These are phyloP conservation scores for Musa acuminata DNA, from an alignment of 176 grass and related monocot genomes.

Conservation along the genomic window DNA sequence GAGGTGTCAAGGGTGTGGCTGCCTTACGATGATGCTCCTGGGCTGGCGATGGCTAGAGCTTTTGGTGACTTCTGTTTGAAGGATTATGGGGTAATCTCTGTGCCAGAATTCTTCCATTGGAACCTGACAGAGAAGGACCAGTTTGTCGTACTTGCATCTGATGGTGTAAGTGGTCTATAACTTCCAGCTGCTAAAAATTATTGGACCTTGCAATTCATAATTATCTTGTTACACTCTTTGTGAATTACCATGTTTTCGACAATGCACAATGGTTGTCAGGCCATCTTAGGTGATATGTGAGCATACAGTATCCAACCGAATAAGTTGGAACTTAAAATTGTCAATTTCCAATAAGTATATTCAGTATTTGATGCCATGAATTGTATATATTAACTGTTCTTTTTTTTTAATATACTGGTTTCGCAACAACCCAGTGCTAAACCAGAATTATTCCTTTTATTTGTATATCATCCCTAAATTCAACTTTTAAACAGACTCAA, in stretches of 20 bases:
- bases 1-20: conserved; percentile 98
- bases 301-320: not conserved
- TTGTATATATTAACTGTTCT: no score
- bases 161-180: conserved; percentile 54
- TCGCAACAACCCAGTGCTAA: no score
- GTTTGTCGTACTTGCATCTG: conserved; percentile 90
- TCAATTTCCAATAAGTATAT: not conserved
- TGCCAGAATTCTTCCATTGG: conserved; percentile 91
- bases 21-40: conserved; percentile 79
- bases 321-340: not conserved
- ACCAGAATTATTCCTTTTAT: no score
- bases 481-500: no score
- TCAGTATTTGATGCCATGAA: no score
- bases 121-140: conserved; percentile 65
- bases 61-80: conserved; percentile 98
- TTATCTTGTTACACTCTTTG: not conserved
- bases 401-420: no score
- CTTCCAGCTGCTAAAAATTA: not conserved
- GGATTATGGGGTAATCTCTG: conserved; percentile 94
- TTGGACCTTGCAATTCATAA: not conserved
- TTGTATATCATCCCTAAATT: no score
- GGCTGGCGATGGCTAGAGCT: conserved; percentile 85
- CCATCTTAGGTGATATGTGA: not conserved
- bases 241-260: no score
- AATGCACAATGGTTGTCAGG: not conserved